Conservation (phyloP, 306 rosid species). For the Lithocarpus polystachyus region DNA sequence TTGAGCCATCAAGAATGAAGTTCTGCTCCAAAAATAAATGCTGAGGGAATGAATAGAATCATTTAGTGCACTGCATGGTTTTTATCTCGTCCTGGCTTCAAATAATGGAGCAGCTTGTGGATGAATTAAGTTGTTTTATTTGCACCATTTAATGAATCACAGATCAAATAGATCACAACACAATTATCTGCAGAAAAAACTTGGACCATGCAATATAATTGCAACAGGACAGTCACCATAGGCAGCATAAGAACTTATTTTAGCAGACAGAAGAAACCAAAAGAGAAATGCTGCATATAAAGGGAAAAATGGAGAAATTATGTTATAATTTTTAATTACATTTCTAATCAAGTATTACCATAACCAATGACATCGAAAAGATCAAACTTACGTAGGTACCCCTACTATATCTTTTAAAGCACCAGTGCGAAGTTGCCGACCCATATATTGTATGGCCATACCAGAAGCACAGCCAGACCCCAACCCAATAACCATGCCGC, state of each 20-base stretch:
- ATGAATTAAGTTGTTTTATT: background rate
- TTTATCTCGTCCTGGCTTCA: background rate
- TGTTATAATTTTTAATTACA: too few relatives aligned
- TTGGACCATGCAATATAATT: background rate
- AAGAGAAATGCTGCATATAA: background rate
- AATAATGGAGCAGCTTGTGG: background rate
- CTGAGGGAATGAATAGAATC: background rate
- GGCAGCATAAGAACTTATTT: background rate
- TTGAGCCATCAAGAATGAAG: background rate
- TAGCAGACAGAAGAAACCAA: background rate
- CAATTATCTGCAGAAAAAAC: background rate
- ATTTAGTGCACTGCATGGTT: background rate
- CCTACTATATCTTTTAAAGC: conserved; percentile 70
- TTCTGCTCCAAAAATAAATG: background rate
- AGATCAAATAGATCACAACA: background rate
- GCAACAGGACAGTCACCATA: background rate
- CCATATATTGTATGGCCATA: conserved; percentile 83
- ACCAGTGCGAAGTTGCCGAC: conserved; percentile 74
- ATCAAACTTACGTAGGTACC: conserved; percentile 72
- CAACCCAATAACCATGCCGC: conserved; percentile 83
- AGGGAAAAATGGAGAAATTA: background rate
- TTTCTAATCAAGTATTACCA: too few relatives aligned
- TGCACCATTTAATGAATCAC: background rate
- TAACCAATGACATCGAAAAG: conserved; percentile 1
- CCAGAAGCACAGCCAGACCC: conserved; percentile 83